Evolutionary conservation across 192 early-diverging fungal genomes (phyloP), one percentile per base, ranked within the genome.

Genomic region (Kappamyces sp.): DNA sequence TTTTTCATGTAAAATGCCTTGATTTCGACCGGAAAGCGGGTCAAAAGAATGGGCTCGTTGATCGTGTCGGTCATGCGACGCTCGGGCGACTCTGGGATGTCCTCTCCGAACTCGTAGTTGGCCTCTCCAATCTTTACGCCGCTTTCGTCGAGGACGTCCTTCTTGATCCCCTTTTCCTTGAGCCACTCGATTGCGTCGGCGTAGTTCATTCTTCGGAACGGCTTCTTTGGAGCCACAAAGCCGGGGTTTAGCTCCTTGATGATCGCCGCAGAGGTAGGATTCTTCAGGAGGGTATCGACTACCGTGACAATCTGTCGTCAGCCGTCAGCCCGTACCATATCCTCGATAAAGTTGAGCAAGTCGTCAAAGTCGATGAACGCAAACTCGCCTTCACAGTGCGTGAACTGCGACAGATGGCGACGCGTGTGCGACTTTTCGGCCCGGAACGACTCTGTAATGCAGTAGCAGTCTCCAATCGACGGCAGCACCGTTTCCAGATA

Each of bases 1-100:
- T 86, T 74, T 73, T 96, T 94, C 96, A 99, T 99, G 77, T 99
- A 99, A 85, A 99, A 99, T 3, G 85, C 77, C 86, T 99, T 99
- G 75, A 98, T 94, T 47, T 94, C 88, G 32, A 80, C 87, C n/a
- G 96, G 96, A 86, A 99, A 99, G 45, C 86, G 84, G 69, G 86
- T 90, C 45, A 99, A 75, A 63, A 99, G 78, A 59, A 99, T 98
- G 34, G 96, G 96, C 62, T 87, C 83, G 69, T 79, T 79, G 66
- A 99, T 96, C 47, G 91, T 81, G 73, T 99, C 94, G n/a, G 95
- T 99, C 97, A 99, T 99, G 60, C 75, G 69, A 60, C 97, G 90
- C 73, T 99, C 97, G 36, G 97, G 95, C 35, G 87, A 80, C 72
- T 99, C 97, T 38, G 94, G 94, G 63, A 99, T 99, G 70, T 99